Evolutionary conservation across 495 filamentous ascomycete species (phyloP).

Genomic region (Aspergillus ellipticus): DNA sequence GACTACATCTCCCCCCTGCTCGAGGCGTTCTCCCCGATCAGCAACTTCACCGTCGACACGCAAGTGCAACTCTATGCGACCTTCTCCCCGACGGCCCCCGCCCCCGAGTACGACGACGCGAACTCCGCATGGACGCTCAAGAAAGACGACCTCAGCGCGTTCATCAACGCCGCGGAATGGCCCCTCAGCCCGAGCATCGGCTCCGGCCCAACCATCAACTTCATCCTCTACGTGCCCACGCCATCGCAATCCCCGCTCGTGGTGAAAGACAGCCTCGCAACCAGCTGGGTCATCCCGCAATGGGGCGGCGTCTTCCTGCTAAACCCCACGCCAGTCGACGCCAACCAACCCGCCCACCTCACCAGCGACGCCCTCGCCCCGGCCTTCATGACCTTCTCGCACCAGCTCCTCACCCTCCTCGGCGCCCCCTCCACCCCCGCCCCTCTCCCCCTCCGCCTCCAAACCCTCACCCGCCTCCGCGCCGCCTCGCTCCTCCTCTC

Average conservation of each 20-base stretch:
- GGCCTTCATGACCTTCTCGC: slow-evolving; percentile 83
- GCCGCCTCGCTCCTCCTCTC: slow-evolving; percentile 84
- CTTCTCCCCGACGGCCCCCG: slow-evolving; percentile 67
- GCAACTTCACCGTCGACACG: slow-evolving; percentile 95
- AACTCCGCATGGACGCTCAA: slow-evolving; percentile 62
- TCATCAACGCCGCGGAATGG: slow-evolving; percentile 98
- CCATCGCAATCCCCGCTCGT: slow-evolving; percentile 58
- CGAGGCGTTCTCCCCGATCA: slow-evolving; percentile 71
- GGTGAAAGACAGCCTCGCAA: slow-evolving; percentile 67
- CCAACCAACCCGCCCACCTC: slow-evolving; percentile 40
- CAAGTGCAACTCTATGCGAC: slow-evolving; percentile 91
- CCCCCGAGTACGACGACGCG: slow-evolving; percentile 50
- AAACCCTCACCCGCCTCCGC: slow-evolving; percentile 76
- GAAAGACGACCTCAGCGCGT: slow-evolving; percentile 85
- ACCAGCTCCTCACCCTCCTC: slow-evolving; percentile 85
- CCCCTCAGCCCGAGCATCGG: slow-evolving; percentile 92
- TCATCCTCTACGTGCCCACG: slow-evolving; percentile 78
- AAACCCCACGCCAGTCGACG: slow-evolving; percentile 47
- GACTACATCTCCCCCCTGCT: slow-evolving; percentile 81
- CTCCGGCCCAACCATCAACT: slow-evolving; percentile 88
- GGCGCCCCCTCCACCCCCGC: slow-evolving; percentile 78
- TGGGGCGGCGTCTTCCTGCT: slow-evolving; percentile 91
- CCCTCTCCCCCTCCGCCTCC: slow-evolving; percentile 77
- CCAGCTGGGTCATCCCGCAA: slow-evolving; percentile 92
- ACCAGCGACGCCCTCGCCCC: slow-evolving; percentile 63